Conservation (phyloP, 2,329 filamentous ascomycete species). For the Plectosphaerella plurivora region DNA sequence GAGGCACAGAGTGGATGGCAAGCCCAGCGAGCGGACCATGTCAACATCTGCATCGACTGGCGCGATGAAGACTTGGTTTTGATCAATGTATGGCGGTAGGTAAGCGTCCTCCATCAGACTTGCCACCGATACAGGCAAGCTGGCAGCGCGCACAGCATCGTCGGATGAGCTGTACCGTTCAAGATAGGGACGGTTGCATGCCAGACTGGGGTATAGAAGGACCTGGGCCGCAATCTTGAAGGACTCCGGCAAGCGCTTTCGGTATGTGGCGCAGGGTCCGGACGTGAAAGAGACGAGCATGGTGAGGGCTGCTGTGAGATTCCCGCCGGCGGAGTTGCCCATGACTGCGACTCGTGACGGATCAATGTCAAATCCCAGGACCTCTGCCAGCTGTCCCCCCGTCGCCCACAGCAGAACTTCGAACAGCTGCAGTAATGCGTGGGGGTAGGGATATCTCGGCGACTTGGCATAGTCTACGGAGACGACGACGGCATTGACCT, state of each 20-base stretch:
- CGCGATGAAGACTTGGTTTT: not conserved
- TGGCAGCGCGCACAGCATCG: not conserved
- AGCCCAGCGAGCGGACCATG: not conserved
- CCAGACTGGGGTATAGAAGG: not conserved
- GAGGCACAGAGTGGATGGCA: not conserved
- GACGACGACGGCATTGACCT: not conserved
- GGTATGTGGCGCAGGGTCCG: not conserved
- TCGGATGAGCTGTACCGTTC: not conserved
- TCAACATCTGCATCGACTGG: not conserved
- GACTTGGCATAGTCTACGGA: not conserved
- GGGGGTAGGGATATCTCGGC: not conserved
- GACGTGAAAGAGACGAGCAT: not conserved
- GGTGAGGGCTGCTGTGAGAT: not conserved
- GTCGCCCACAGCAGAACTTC: not conserved
- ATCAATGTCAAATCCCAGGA: not conserved
- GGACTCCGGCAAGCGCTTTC: not conserved
- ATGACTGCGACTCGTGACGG: not conserved
- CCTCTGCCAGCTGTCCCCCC: too few relatives aligned
- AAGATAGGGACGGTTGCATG: not conserved
- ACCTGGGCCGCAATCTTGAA: not conserved
- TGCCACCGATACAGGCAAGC: not conserved
- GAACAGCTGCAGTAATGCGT: not conserved
- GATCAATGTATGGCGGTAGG: not conserved
- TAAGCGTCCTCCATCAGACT: not conserved
- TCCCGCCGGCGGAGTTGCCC: not conserved